Conservation (phyloP, 805 yeast genomes). For the Huiozyma sinensis region DNA sequence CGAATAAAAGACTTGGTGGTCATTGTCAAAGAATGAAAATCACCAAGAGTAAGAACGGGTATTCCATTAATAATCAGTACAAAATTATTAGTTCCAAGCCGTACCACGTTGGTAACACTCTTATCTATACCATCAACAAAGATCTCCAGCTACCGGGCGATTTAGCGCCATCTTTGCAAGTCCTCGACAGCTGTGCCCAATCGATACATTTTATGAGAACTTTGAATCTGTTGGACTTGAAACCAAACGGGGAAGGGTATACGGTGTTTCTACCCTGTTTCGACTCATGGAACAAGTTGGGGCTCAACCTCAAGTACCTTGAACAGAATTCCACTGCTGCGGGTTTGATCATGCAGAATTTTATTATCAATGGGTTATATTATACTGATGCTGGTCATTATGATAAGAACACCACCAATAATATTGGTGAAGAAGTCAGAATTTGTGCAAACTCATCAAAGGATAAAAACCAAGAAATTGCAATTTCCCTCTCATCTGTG, state of each 20-base stretch:
- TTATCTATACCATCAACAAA: slow-evolving; percentile 55
- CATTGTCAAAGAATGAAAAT: slow-evolving; percentile 54
- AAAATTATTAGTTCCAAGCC: slow-evolving; percentile 34
- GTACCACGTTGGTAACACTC: slow-evolving; percentile 46
- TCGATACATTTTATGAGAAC: slow-evolving; percentile 49
- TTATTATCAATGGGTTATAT: slow-evolving; percentile 50
- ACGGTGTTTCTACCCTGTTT: slow-evolving; percentile 72
- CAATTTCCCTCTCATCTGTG: slow-evolving; percentile 12
- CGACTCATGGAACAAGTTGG: slow-evolving; percentile 56
- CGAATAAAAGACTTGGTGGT: slow-evolving; percentile 43
- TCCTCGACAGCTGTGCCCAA: slow-evolving; percentile 50
- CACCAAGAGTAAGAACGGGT: slow-evolving; percentile 19
- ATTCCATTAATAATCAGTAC: slow-evolving; percentile 46
- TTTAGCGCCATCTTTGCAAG: slow-evolving; percentile 54
- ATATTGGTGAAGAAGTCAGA: slow-evolving; percentile 15
- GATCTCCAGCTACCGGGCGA: slow-evolving; percentile 54
- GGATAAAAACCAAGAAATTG: slow-evolving; percentile 1
- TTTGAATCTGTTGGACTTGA: slow-evolving; percentile 41
- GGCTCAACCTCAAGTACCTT: slow-evolving; percentile 50
- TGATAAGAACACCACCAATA: slow-evolving; percentile 20
- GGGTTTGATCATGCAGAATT: slow-evolving; percentile 41
- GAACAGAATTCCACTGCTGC: slow-evolving; percentile 41
- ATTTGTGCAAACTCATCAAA: slow-evolving; percentile 4
- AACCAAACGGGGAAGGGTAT: slow-evolving; percentile 51
- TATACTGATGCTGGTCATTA: slow-evolving; percentile 49